Evolutionary conservation across 2,329 filamentous ascomycete species (phyloP).

Genomic region (Microascus cirrosus): DNA sequence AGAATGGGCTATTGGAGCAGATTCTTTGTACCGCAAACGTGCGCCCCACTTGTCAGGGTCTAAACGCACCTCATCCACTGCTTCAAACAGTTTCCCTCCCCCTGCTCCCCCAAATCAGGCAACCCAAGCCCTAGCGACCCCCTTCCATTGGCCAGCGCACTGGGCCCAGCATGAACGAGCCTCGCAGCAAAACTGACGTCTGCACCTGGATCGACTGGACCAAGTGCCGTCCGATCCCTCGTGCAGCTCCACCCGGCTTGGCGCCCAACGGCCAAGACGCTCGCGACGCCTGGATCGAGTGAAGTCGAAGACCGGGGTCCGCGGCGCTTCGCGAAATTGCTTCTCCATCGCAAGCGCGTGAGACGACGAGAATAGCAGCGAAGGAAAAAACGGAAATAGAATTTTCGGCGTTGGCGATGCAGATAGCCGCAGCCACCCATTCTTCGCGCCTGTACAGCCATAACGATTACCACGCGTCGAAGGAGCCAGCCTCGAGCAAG

Average conservation of each 20-base stretch:
- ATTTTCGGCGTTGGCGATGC: neutral
- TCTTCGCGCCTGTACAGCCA: neutral
- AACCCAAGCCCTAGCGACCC: neutral
- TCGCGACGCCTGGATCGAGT: neutral
- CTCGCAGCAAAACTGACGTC: neutral
- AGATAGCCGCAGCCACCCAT: neutral
- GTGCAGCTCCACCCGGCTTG: neutral
- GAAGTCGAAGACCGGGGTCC: too few relatives aligned
- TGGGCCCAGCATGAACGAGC: neutral
- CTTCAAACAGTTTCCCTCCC: constrained; percentile 6
- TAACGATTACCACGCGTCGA: neutral
- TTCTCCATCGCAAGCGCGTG: neutral
- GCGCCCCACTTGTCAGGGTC: neutral
- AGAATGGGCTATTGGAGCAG: neutral
- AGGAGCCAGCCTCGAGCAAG: neutral
- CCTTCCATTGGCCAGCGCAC: neutral
- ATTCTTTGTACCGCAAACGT: neutral
- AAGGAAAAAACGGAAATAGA: neutral
- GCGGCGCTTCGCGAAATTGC: neutral
- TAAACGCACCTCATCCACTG: constrained; percentile 11
- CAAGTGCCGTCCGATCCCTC: neutral
- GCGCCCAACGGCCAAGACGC: neutral
- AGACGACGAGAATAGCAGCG: neutral
- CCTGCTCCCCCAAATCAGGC: constrained; percentile 1
- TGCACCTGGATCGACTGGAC: neutral